Percentiles rank a stretch among this genome's conserved stretches.
These are phyloP conservation scores for Scheffersomyces parashehatae DNA, from an alignment of 1,139 yeast genomes.

Conservation along the genomic window DNA sequence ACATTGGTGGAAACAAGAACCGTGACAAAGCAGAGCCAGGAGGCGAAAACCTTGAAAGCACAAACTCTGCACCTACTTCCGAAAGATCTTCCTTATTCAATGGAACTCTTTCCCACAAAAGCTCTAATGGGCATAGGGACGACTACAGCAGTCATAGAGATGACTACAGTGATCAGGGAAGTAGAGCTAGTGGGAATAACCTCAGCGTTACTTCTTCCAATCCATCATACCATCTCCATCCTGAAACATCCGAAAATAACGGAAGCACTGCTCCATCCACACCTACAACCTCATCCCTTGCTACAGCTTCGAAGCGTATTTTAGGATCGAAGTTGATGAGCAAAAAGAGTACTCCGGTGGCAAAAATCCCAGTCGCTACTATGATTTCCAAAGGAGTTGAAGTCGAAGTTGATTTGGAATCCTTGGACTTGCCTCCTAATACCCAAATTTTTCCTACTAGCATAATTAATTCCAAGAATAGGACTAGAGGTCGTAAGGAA, in stretches of 20 bases:
- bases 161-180: neutral
- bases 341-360: slow-evolving; percentile 18
- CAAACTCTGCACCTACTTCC: neutral
- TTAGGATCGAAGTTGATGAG: slow-evolving; percentile 40
- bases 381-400: slow-evolving; percentile 34
- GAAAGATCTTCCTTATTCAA: neutral
- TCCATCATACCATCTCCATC: neutral
- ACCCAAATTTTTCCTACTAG: slow-evolving; percentile 40
- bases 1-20: neutral
- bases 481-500: slow-evolving; percentile 49
- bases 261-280: neutral
- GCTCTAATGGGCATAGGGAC: neutral
- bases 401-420: slow-evolving; percentile 43
- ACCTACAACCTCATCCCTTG: slow-evolving; percentile 19
- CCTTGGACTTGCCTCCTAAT: slow-evolving; percentile 43
- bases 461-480: slow-evolving; percentile 33
- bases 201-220: slow-evolving; percentile 8
- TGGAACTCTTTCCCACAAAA: neutral
- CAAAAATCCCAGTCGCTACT: slow-evolving; percentile 22
- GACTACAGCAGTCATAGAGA: neutral
- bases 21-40: neutral
- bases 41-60: neutral
- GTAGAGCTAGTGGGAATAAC: neutral
- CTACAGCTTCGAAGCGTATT: slow-evolving; percentile 41
- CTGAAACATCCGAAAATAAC: neutral